Base-by-base conservation (phyloP, 2,329 filamentous ascomycete genomes). In the Beauveria pseudobassiana region DNA sequence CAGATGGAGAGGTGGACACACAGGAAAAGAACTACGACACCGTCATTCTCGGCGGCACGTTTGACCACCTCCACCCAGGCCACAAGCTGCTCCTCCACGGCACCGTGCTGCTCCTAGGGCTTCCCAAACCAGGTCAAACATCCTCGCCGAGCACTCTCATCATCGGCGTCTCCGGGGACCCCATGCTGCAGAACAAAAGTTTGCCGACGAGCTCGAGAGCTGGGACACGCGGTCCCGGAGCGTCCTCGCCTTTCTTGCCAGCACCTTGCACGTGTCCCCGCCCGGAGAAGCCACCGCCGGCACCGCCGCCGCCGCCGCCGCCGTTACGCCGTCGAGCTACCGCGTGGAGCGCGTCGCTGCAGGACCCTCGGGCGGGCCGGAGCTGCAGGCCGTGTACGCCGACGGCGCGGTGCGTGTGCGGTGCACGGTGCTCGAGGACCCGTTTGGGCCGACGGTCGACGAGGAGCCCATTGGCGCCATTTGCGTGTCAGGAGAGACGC, bases 51-150 rank as follows among this genome's bases (percentile, higher is more conserved):
- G 95, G 93, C 34, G 95, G 95, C 10, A 99, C 95, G 0, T 99
- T 98, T 75, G 95, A 99, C 73, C 92, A 98, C 74, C 82, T 99
- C 24, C 95, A 99, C 72, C 87, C 90, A 4, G 95, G 95, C 6
- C 95, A 99, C 78, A 99, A 98, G 76, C 81, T 98, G n/a, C 83
- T 99, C 22, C 83, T 99, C 22, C 92, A 93, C n/a, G 93, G 93
- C 64, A 90, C 89, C 0, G 84, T 87, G 0, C 83, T 97, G 61
- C 81, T 91, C 18, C 80, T 89, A 62, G 83, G 84, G 63, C 79
- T 83, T 1, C 77, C 79, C 0, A 67, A 75, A 5, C n/a, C 18
- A 67, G 75, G 12, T 8, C 20, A 20, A 59, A 66, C 73, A 74
- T 75, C 0, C 63, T 72, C 48, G 69, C 74, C 38, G 67, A 83